Base-by-base conservation (phyloP, 108 stramenopile genomes). In the Nitzschia palea region DNA sequence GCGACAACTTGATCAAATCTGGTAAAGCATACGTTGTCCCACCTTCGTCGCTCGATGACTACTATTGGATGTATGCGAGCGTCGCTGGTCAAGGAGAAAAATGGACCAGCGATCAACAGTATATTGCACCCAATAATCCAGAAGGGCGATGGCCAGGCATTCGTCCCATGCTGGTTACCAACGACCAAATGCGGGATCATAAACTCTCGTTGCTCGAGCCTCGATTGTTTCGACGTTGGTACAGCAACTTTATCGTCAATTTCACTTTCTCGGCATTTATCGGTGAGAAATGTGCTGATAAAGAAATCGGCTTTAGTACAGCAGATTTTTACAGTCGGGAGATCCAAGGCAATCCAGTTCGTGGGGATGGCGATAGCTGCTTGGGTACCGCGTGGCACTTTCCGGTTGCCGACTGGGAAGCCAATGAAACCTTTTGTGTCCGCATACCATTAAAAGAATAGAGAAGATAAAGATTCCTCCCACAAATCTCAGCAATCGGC, bases 141-240 rank as follows among this genome's bases (percentile, higher is more conserved):
- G 68, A 77, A 9, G 83, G 84, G 0, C 62, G 88, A 30, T 94
- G 82, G 79, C 89, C 93, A 27, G 90, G 93, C 9, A 78, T 71
- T 9, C 74, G 93, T 17, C 90, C 93, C 14, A 80, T 90, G 67
- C 69, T 95, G 0, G 77, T 95, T 40, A 81, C 88, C 5, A 95
- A 95, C 58, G 93, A 95, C 67, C 83, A 88, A 71, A 86, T 95
- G 80, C 57, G 93, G 12, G 93, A 95, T 65, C 93, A 95, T 70
- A 88, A 84, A 63, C 72, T 86, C 23, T 85, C 83, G 34, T 59
- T 95, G 58, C 72, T 91, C 25, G 88, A 91, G 45, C 90, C 89
- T 33, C 65, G 85, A 32, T 63, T 90, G 15, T 95, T 95, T 45
- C 81, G 90, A 8, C 71, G 90, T 35, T 95, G 93, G 93, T 87